phyloP scores from a whole-genome alignment of 1,139 yeast species.

The Kurtzmaniella quercitrusa region DNA sequence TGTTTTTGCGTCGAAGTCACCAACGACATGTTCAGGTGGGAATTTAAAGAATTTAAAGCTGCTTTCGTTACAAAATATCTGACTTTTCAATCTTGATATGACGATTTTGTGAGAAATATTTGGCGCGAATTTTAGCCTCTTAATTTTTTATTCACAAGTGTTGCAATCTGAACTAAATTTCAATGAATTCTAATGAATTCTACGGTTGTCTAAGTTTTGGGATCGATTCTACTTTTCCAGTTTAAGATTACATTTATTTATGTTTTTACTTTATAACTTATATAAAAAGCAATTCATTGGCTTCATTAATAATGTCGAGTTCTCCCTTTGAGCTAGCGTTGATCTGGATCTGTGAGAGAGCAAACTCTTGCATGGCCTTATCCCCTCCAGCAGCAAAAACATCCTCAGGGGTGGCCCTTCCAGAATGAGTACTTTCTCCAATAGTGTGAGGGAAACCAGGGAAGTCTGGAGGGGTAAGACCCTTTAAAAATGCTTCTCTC shows the following conservation, averaged over 20 bases:
- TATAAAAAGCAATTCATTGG: neutral
- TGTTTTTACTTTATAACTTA: neutral
- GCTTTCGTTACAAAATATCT: no score
- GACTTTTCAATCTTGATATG: no score
- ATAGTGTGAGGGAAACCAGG: slow-evolving; percentile 26
- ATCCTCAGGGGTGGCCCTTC: slow-evolving; percentile 14
- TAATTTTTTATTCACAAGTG: no score
- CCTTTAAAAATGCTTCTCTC: slow-evolving; percentile 21
- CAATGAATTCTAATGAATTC: no score
- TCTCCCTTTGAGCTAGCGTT: neutral
- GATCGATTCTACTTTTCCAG: no score
- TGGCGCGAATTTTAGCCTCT: no score
- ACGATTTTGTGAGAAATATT: no score
- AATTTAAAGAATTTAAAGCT: no score
- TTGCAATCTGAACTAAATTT: no score
- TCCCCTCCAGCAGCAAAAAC: slow-evolving; percentile 13
- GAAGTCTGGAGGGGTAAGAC: slow-evolving; percentile 28
- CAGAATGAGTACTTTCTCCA: slow-evolving; percentile 20
- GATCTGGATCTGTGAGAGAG: slow-evolving; percentile 5
- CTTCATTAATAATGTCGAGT: neutral
- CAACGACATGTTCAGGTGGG: slow-evolving; percentile 18
- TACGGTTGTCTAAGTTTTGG: no score
- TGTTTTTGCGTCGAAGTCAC: slow-evolving; percentile 29
- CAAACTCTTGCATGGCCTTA: slow-evolving; percentile 14
- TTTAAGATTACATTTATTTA: no score